Conservation (phyloP, 805 yeast species). For the Candida berthetii region DNA sequence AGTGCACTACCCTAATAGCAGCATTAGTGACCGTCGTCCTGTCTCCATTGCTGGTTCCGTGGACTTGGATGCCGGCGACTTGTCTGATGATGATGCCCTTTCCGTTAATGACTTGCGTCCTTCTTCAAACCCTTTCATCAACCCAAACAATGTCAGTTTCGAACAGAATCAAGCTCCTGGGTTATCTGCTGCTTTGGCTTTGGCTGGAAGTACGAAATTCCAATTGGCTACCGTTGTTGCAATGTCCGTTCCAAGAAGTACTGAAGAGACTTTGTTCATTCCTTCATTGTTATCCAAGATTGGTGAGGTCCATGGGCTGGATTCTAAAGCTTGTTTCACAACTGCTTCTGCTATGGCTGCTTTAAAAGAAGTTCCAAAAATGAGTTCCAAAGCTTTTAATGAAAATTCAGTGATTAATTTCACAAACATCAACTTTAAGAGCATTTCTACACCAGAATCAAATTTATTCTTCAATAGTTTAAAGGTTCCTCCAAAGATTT, state of each 20-base stretch:
- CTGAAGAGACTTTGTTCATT: conserved; percentile 71
- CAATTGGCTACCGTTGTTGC: conserved; percentile 57
- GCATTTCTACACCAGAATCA: conserved; percentile 35
- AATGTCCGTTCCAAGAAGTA: conserved; percentile 66
- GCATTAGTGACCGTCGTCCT: conserved; percentile 51
- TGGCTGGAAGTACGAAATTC: conserved; percentile 42
- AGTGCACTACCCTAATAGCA: conserved; percentile 42
- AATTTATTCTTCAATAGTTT: conserved; percentile 35
- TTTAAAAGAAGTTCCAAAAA: conserved; percentile 43
- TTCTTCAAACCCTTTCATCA: background rate
- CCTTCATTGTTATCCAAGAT: conserved; percentile 67
- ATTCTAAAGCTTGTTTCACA: conserved; percentile 61
- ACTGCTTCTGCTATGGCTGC: conserved; percentile 70
- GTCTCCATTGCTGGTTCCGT: conserved; percentile 62
- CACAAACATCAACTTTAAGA: conserved; percentile 30
- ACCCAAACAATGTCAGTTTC: conserved; percentile 36
- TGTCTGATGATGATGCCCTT: conserved; percentile 41
- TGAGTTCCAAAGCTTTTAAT: conserved; percentile 1
- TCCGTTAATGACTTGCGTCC: conserved; percentile 5
- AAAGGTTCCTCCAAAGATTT: conserved; percentile 44
- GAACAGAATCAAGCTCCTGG: conserved; percentile 74
- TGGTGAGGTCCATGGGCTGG: conserved; percentile 66
- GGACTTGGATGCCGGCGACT: conserved; percentile 37
- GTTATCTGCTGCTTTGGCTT: conserved; percentile 59
- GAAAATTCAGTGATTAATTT: conserved; percentile 25